Base-by-base conservation (phyloP, 805 yeast genomes). In the Suhomyces sp. region DNA sequence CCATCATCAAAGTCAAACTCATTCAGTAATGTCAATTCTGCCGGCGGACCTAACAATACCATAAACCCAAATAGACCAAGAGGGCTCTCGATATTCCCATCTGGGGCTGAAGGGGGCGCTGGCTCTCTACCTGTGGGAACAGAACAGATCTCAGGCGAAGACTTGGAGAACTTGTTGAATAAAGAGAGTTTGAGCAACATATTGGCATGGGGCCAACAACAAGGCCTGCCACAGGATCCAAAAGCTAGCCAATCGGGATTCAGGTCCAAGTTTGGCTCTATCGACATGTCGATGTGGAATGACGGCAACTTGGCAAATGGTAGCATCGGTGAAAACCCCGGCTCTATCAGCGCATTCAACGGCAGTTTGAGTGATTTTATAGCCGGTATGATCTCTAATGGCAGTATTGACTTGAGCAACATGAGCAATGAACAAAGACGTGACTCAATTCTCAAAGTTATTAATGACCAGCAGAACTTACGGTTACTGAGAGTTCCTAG, bases 381-480 rank as follows among this genome's bases (percentile, higher is more conserved):
- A 22, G 68, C 73, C 19, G 72, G 72, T 6, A 55, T 68, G 53
- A 57, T 57, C 10, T 65, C 67, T 35, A 72, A 67, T 53, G 76
- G 75, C 4, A 68, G 71, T 41, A 65, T 72, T 29, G 77, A 73
- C 52, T 66, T 73, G 24, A 64, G 61, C 51, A 67, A 65, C 45
- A 72, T 73, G 73, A 71, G 69, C 53, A 62, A 66, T 44, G 73
- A 71, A 51, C 75, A 73, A 56, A 64, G 78, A 43, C 57, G 78
- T 50, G 73, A 71, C 50, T 71, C 76, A 2, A 67, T 75, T 4
- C 57, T 73, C 48, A 73, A 72, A 52, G 57, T 67, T 12, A 60
- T 74, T 29, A 72, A 58, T 54, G 77, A 72, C 49, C 73, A 64
- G 51, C 69, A 67, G 40, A 54, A 43, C 39, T 45, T 53, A 46